These are phyloP conservation scores for Clathrospora elynae DNA, from an alignment of 2,329 filamentous ascomycete genomes.

Conservation along the genomic window DNA sequence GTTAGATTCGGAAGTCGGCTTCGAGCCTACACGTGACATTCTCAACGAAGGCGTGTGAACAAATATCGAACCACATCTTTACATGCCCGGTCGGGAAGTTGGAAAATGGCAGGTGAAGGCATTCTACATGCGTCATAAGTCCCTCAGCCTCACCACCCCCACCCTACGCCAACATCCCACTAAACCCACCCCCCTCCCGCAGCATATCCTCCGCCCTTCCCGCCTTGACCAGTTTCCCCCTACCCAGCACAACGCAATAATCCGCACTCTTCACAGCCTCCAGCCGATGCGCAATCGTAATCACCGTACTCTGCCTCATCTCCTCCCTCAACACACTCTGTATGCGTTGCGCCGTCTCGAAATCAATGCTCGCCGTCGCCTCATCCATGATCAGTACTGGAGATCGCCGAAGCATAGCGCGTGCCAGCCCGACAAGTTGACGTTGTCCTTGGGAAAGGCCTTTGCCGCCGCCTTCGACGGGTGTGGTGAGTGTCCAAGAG, in stretches of 20 bases:
- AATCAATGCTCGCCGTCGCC: slow-evolving; percentile 68
- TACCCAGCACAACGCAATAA: slow-evolving; percentile 60
- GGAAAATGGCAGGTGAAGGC: no score
- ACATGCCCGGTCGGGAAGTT: no score
- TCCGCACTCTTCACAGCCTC: slow-evolving; percentile 66
- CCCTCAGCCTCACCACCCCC: background rate
- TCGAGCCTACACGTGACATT: background rate
- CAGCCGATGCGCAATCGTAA: slow-evolving; percentile 68
- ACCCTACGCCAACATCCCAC: slow-evolving; percentile 39
- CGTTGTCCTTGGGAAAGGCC: slow-evolving; percentile 69
- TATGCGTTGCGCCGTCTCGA: slow-evolving; percentile 63
- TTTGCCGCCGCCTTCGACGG: slow-evolving; percentile 64
- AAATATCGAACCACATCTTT: background rate
- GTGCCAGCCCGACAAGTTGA: slow-evolving; percentile 66
- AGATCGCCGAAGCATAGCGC: slow-evolving; percentile 66
- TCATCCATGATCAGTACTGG: slow-evolving; percentile 69
- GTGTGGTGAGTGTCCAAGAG: slow-evolving; percentile 61
- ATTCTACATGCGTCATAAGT: no score
- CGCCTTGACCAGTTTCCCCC: slow-evolving; percentile 53
- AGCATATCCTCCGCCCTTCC: slow-evolving; percentile 45
- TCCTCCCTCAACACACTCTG: slow-evolving; percentile 62
- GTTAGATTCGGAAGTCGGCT: slow-evolving; percentile 4
- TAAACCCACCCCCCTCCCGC: slow-evolving; percentile 41
- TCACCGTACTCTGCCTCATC: slow-evolving; percentile 63
- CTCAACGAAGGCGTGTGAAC: background rate